A percentile compares a stretch with the other conserved stretches of the same genome.
These are phyloP conservation scores for Penicillium samsonianum DNA, from an alignment of 495 filamentous ascomycete species.

Conservation along the genomic window DNA sequence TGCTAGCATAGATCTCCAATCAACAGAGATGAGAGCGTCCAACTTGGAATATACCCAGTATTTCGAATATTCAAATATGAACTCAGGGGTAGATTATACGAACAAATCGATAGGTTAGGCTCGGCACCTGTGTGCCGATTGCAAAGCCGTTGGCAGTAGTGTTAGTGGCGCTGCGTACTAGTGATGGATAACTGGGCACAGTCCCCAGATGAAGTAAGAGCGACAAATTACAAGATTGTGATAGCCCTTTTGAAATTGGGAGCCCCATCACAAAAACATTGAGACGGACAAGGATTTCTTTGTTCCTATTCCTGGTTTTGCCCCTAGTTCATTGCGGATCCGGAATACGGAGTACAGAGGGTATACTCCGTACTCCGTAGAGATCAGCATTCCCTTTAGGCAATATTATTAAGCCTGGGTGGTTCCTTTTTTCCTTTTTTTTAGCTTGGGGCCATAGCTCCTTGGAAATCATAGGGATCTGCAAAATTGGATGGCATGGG, in stretches of 20 bases:
- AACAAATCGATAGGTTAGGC: neutral
- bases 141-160: neutral
- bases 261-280: neutral
- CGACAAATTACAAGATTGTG: conserved; percentile 2
- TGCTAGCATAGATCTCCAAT: neutral
- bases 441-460: neutral
- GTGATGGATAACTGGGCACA: neutral
- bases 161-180: conserved; percentile 2
- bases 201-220: neutral
- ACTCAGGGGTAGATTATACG: conserved; percentile 1
- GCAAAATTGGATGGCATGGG: neutral
- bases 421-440: neutral
- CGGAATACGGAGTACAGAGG: neutral
- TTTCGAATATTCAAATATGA: neutral
- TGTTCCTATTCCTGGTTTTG: neutral
- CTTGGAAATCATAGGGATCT: conserved; percentile 2
- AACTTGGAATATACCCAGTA: too few species aligned
- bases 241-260: conserved; percentile 7
- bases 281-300: neutral
- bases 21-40: neutral
- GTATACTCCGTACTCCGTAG: neutral
- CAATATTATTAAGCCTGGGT: neutral
- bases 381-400: neutral
- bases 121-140: neutral
- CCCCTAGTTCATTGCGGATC: neutral